Conservation (phyloP, 2,329 filamentous ascomycete genomes). For the Fusarium nanum region DNA sequence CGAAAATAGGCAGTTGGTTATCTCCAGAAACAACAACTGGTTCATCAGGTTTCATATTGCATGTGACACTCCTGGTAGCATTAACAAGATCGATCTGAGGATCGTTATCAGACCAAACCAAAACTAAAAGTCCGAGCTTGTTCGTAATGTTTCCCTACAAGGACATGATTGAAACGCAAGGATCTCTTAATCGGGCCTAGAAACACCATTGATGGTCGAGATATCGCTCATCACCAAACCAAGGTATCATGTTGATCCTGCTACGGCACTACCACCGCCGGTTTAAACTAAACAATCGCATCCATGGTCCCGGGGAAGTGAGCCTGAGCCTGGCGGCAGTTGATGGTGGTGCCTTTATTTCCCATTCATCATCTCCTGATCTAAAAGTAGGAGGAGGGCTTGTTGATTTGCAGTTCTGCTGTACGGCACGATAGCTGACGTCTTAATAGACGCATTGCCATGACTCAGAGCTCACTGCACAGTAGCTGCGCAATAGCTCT, state of each 20-base stretch:
- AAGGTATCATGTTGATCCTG: conserved; percentile 31
- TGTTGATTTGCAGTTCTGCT: conserved; percentile 27
- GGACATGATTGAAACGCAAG: conserved; percentile 32
- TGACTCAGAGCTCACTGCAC: conserved; percentile 38
- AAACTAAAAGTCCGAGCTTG: conserved; percentile 36
- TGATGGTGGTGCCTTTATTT: conserved; percentile 35
- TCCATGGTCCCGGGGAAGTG: conserved; percentile 41
- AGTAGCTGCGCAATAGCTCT: conserved; percentile 14
- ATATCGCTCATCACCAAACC: conserved; percentile 27
- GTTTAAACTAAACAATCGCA: conserved; percentile 28
- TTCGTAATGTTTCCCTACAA: conserved; percentile 30
- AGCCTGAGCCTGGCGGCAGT: conserved; percentile 38
- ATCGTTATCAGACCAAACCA: conserved; percentile 40
- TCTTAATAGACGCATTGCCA: conserved; percentile 37
- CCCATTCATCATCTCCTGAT: conserved; percentile 28
- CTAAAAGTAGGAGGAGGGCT: conserved; percentile 23
- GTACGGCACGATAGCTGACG: conserved; percentile 39
- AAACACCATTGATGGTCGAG: conserved; percentile 20
- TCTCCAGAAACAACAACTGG: conserved; percentile 4
- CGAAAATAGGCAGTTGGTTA: conserved; percentile 2
- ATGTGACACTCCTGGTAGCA: conserved; percentile 26
- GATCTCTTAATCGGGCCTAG: conserved; percentile 40
- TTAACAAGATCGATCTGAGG: conserved; percentile 27
- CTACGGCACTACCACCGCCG: conserved; percentile 13
- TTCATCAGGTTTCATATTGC: conserved; percentile 17